Percentiles rank a stretch among this genome's conserved stretches.
Conservation (phyloP, 2,329 filamentous ascomycete genomes). For the Claviceps arundinis region DNA sequence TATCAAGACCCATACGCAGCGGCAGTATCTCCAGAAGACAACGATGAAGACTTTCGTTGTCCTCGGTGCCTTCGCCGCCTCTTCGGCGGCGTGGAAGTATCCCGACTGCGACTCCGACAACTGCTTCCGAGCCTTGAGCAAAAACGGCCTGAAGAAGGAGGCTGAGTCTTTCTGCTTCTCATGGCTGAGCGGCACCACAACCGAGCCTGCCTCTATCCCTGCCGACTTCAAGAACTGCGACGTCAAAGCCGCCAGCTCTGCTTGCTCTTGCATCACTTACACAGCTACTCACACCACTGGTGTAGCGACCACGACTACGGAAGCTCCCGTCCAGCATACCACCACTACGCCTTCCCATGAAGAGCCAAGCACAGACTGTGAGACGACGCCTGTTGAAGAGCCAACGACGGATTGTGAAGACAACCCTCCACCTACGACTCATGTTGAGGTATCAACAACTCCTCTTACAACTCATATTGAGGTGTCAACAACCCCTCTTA, state of each 20-base stretch:
- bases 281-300: constrained; percentile 16
- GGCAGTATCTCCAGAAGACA: constrained; percentile 6
- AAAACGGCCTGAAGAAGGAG: constrained; percentile 17
- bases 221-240: constrained; percentile 19
- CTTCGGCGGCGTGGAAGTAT: constrained; percentile 15
- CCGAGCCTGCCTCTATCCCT: constrained; percentile 16
- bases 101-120: constrained; percentile 19
- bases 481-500: neutral
- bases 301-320: constrained; percentile 1
- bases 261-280: constrained; percentile 26
- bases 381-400: neutral
- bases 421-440: neutral
- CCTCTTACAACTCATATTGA: neutral
- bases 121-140: constrained; percentile 24
- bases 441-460: neutral
- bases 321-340: neutral
- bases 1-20: neutral
- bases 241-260: constrained; percentile 15
- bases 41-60: constrained; percentile 23
- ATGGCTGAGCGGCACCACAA: constrained; percentile 18
- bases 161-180: constrained; percentile 20
- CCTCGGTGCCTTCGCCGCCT: constrained; percentile 19
- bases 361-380: constrained; percentile 6
- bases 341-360: constrained; percentile 3
- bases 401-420: neutral